phyloP scores from a whole-genome alignment of 352 stramenopile species.

The Phytopythium helicoides region DNA sequence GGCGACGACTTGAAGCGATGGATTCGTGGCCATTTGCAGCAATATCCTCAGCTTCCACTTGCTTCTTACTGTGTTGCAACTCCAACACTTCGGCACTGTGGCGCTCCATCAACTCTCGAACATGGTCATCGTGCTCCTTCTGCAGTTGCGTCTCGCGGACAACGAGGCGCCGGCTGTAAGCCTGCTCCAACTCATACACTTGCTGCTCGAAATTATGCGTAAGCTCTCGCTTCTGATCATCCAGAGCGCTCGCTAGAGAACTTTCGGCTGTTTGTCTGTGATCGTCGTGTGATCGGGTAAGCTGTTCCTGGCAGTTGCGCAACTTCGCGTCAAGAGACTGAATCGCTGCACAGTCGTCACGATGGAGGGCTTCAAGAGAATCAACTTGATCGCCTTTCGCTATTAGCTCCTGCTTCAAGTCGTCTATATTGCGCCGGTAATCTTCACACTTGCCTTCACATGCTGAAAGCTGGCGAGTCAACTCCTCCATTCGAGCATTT shows the following conservation, averaged over 20 bases:
- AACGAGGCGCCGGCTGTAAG: conserved; percentile 21
- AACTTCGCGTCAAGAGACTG: conserved; percentile 15
- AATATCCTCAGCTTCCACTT: neutral
- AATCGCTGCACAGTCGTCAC: conserved; percentile 14
- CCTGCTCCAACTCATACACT: conserved; percentile 32
- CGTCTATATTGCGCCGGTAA: conserved; percentile 7
- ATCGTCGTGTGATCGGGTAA: conserved; percentile 6
- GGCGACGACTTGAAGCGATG: neutral
- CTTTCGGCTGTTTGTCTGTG: conserved; percentile 16
- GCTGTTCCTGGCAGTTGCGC: conserved; percentile 11
- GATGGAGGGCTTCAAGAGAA: conserved; percentile 11
- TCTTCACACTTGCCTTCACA: neutral
- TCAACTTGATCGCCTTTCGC: conserved; percentile 18
- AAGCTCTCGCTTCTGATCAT: conserved; percentile 17
- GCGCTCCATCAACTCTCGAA: conserved; percentile 34
- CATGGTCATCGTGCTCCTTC: conserved; percentile 32
- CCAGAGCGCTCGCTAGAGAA: conserved; percentile 14
- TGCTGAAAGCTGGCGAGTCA: conserved; percentile 14
- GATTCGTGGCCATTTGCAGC: neutral
- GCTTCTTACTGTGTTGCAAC: conserved; percentile 14
- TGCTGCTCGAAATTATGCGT: conserved; percentile 19
- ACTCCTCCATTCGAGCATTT: conserved; percentile 7
- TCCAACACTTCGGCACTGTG: conserved; percentile 36
- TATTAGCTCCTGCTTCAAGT: conserved; percentile 7
- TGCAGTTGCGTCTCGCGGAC: conserved; percentile 32